Base-by-base conservation (phyloP, 805 yeast species). In the Metschnikowia chrysomelidarum region DNA sequence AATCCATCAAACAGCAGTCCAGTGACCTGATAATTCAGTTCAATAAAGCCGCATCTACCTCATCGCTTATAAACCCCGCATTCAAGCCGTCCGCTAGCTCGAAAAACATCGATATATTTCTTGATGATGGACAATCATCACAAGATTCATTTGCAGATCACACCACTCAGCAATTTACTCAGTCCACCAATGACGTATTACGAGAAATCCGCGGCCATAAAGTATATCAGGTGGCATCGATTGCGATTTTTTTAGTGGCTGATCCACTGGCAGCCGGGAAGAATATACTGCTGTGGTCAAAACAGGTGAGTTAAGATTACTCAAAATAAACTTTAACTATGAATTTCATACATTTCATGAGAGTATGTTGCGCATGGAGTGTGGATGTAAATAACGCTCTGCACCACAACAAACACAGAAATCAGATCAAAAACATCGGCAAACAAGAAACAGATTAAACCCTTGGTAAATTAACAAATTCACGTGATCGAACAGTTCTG, bases 191-290 rank as follows among this genome's bases (percentile, higher is more conserved):
- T 3, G 44, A 37, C 5, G 46, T 26, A 9, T 25, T 30, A 26
- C 34, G 44, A 6, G 46, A 36, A 19, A 41, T 56, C n/a, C 35
- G 35, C 17, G 59, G 58, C n/a, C 45, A 40, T 12, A 53, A 53
- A 33, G 49, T 40, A 24, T 54, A 45, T 29, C 38, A 41, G 18
- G 36, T 53, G 6, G 53, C 58, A 8, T 36, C 53, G 5, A 38
- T 55, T 40, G 43, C 46, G 13, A 35, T 53, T 6, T 29, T 51
- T 12, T 37, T 54, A 18, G 38, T 36, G 18, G 19, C 20, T 6
- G 46, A 38, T 16, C 23, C 34, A 7, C 13, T 13, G 15, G 24
- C 13, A 7, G n/a, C 19, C 9, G 29, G 29, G 18, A 25, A 15
- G 4, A 28, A 23, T 6, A 19, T 34, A 17, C 12, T 20, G 12